Evolutionary conservation across 2,329 filamentous ascomycete genomes (phyloP).

Genomic region (Malbranchea cinnamomea): DNA sequence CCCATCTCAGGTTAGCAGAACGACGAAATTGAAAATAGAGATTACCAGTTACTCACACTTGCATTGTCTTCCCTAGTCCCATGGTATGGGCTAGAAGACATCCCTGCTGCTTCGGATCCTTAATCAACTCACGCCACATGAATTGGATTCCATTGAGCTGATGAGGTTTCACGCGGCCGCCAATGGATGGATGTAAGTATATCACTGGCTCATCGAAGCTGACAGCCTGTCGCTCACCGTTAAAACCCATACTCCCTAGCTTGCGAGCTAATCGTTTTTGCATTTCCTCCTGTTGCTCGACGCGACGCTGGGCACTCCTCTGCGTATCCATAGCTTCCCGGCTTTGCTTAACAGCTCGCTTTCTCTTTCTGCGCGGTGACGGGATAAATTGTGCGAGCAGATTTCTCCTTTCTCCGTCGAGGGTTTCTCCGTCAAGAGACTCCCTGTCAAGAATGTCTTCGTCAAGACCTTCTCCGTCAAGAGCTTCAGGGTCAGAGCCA

Average conservation of each 20-base stretch:
- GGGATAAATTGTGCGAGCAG: too few species aligned
- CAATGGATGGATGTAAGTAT: conserved; percentile 49
- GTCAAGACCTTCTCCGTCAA: conserved; percentile 1
- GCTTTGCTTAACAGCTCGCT: conserved; percentile 34
- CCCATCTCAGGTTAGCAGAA: not conserved
- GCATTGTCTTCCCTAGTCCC: conserved; percentile 88
- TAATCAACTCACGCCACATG: conserved; percentile 72
- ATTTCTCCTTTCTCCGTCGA: conserved; percentile 10
- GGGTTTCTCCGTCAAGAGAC: conserved; percentile 1
- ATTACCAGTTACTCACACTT: conserved; percentile 39
- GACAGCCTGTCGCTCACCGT: conserved; percentile 35
- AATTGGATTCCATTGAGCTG: conserved; percentile 73
- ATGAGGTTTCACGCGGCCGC: conserved; percentile 55
- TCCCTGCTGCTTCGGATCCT: conserved; percentile 48
- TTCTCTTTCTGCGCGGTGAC: conserved; percentile 33
- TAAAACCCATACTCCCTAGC: conserved; percentile 18
- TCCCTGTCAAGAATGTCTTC: conserved; percentile 6
- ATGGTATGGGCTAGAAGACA: conserved; percentile 79
- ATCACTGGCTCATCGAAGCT: conserved; percentile 28
- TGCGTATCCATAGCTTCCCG: conserved; percentile 39
- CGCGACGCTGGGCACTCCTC: conserved; percentile 38
- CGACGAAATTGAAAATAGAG: not conserved
- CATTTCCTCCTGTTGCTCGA: conserved; percentile 40
- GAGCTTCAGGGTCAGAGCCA: conserved; percentile 1
- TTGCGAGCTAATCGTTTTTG: conserved; percentile 19